Conservation (phyloP, 352 stramenopile species). For the Phytophthora fragariae region DNA sequence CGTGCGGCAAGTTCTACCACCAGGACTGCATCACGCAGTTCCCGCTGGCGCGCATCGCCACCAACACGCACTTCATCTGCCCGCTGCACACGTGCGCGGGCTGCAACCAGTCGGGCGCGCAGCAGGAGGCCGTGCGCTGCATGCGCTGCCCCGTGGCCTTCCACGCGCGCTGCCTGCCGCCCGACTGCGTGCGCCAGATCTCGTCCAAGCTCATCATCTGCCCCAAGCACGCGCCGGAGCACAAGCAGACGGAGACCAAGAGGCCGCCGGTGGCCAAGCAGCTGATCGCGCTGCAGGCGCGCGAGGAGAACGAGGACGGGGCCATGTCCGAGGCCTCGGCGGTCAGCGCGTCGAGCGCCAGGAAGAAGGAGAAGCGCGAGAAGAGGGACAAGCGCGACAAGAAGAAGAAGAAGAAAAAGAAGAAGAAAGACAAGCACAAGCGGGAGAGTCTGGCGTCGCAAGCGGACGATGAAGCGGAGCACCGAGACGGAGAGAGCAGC, state of each 20-base stretch:
- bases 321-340: conserved; percentile 50
- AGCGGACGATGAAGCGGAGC: conserved; percentile 28
- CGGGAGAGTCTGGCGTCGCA: conserved; percentile 34
- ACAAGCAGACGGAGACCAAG: not conserved
- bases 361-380: conserved; percentile 62
- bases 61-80: conserved; percentile 87
- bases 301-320: conserved; percentile 44
- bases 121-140: conserved; percentile 84
- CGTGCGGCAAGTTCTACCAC: conserved; percentile 89
- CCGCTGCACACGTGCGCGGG: conserved; percentile 83
- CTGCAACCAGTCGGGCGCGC: conserved; percentile 78
- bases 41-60: conserved; percentile 74
- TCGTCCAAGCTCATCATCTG: conserved; percentile 82
- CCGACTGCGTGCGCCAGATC: conserved; percentile 57
- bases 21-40: conserved; percentile 83
- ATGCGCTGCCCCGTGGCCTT: conserved; percentile 84
- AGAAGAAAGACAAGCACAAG: conserved; percentile 50
- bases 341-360: conserved; percentile 41
- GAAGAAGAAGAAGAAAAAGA: conserved; percentile 63
- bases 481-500: conserved; percentile 29
- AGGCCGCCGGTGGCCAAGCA: not conserved
- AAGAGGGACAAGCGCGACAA: conserved; percentile 68
- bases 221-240: conserved; percentile 53
- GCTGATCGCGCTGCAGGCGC: conserved; percentile 18
- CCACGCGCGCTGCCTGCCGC: conserved; percentile 79